These are phyloP conservation scores for Cinnamomum chago DNA, from an alignment of 164 flowering plant species.

Conservation along the genomic window DNA sequence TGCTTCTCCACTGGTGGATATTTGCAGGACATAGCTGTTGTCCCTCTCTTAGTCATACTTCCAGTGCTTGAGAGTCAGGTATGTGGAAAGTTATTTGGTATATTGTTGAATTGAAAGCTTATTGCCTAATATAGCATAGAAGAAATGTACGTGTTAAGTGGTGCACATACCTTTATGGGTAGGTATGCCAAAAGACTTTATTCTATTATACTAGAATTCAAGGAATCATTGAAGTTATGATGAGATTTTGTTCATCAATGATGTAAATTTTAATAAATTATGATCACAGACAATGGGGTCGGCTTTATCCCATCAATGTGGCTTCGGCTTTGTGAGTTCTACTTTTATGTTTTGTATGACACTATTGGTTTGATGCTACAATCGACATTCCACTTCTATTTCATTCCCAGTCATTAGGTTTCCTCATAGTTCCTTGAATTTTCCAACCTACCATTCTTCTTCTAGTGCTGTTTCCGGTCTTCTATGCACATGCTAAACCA, in stretches of 20 bases:
- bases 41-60: slow-evolving; percentile 92
- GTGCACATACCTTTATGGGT: background rate
- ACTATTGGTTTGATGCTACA: no score
- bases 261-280: no score
- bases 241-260: background rate
- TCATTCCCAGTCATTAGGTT: no score
- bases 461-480: no score
- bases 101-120: background rate
- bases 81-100: slow-evolving; percentile 8
- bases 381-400: no score
- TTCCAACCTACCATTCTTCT: no score
- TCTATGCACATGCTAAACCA: no score
- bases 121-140: background rate
- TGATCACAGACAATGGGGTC: no score
- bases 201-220: background rate
- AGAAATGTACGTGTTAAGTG: background rate
- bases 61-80: slow-evolving; percentile 99
- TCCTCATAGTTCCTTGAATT: no score
- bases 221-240: background rate
- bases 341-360: no score
- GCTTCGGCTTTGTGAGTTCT: no score
- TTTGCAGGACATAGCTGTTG: slow-evolving; percentile 97
- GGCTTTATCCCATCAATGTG: no score
- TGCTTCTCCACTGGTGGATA: slow-evolving; percentile 25
- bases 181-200: background rate